A percentile compares a stretch with the other conserved stretches of the same genome.
Evolutionary conservation across 768 basidiomycete genomes (phyloP).

Genomic region (Mycena haematopus): DNA sequence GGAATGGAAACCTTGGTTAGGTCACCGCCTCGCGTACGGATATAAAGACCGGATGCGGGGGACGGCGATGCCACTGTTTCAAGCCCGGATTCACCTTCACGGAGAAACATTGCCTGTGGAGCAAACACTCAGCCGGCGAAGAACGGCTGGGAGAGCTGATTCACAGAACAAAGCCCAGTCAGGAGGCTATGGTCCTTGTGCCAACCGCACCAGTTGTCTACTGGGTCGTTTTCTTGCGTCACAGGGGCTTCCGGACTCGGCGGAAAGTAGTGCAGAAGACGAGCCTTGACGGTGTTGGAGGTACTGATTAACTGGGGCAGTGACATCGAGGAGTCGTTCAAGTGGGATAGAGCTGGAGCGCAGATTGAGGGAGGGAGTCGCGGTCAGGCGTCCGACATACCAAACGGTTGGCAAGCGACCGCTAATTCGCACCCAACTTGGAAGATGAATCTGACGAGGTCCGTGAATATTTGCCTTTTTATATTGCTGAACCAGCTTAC

Average conservation of each 20-base stretch:
- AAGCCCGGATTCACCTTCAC: constrained; percentile 43
- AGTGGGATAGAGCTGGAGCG: constrained; percentile 64
- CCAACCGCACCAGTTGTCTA: constrained; percentile 95
- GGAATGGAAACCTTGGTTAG: constrained; percentile 90
- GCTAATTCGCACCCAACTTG: constrained; percentile 84
- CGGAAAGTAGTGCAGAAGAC: constrained; percentile 97
- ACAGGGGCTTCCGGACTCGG: constrained; percentile 49
- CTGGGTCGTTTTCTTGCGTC: constrained; percentile 60
- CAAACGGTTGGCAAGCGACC: constrained; percentile 89
- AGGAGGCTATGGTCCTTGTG: constrained; percentile 91
- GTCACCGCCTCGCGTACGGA: constrained; percentile 81
- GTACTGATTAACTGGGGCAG: constrained; percentile 73
- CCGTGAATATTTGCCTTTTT: constrained; percentile 16
- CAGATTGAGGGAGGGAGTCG: background rate
- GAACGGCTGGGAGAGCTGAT: constrained; percentile 29
- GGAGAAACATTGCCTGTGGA: constrained; percentile 82
- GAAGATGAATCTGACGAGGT: constrained; percentile 69
- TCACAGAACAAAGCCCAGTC: constrained; percentile 90
- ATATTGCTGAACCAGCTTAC: constrained; percentile 43
- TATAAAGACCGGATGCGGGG: constrained; percentile 85
- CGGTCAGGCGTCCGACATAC: constrained; percentile 46
- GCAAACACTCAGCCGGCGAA: constrained; percentile 2
- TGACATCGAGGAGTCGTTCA: constrained; percentile 71
- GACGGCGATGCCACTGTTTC: constrained; percentile 72
- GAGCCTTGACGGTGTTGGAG: constrained; percentile 88